These are phyloP conservation scores for Phytophthora aleatoria DNA, from an alignment of 352 stramenopile genomes.

Conservation along the genomic window DNA sequence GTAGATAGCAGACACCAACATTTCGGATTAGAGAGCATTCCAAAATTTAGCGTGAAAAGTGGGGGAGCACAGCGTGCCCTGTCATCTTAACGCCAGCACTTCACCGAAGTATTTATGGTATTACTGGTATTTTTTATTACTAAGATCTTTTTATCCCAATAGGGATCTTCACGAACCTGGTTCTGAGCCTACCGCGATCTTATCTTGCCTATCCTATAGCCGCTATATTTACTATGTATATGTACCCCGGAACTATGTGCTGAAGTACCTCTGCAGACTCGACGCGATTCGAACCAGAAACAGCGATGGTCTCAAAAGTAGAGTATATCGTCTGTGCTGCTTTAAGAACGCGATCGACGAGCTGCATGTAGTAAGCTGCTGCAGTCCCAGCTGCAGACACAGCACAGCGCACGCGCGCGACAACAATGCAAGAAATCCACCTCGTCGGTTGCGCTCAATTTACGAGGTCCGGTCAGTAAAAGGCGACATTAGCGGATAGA, in stretches of 20 bases:
- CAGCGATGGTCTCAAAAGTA: background rate
- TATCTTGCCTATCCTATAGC: no score
- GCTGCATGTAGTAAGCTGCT: background rate
- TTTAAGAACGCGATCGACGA: constrained; percentile 13
- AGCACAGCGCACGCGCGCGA: constrained; percentile 8
- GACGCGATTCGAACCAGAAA: constrained; percentile 1
- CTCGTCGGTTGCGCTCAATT: constrained; percentile 1
- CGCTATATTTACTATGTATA: no score
- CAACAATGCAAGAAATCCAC: constrained; percentile 21
- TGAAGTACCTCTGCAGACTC: background rate
- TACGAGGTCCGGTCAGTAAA: background rate
- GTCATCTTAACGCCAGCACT: no score
- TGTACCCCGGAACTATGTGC: no score
- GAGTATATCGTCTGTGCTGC: background rate
- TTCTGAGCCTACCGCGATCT: constrained; percentile 1
- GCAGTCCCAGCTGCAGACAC: constrained; percentile 11
- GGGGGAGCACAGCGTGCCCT: no score
- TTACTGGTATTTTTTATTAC: no score
- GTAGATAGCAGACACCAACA: background rate
- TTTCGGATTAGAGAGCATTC: constrained; percentile 4
- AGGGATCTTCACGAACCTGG: background rate
- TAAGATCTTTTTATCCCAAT: constrained; percentile 6
- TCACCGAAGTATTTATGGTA: no score
- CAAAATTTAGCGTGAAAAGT: constrained; percentile 2
- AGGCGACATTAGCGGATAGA: background rate